phyloP scores from a whole-genome alignment of 495 filamentous ascomycete species.

The Penicillium salamii region DNA sequence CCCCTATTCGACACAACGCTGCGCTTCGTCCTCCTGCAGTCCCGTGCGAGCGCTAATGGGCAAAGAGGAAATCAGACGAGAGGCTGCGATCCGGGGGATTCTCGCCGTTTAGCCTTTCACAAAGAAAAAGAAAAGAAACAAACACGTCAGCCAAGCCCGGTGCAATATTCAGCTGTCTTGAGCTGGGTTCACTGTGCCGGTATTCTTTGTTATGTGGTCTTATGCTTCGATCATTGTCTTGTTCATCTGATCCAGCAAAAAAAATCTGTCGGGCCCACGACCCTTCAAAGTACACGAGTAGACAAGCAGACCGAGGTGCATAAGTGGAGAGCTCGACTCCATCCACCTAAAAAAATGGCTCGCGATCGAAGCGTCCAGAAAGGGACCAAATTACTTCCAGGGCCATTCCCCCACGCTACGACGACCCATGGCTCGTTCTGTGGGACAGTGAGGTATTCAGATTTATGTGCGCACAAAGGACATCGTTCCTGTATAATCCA shows the following conservation, averaged over 20 bases:
- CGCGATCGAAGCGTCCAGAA: conserved; percentile 16
- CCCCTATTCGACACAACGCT: conserved; percentile 9
- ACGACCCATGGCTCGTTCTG: conserved; percentile 4
- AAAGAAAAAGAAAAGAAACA: not conserved
- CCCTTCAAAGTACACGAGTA: not conserved
- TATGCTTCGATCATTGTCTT: not conserved
- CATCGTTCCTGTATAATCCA: no score
- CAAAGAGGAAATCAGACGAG: not conserved
- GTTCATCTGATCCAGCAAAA: not conserved
- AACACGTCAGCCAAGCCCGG: conserved; percentile 33
- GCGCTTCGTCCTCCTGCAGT: conserved; percentile 29
- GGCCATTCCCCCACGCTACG: conserved; percentile 1
- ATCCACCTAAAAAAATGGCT: conserved; percentile 9
- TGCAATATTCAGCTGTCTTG: not conserved
- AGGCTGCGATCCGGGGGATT: conserved; percentile 34
- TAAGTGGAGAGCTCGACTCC: conserved; percentile 11
- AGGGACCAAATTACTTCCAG: not conserved
- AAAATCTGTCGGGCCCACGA: not conserved
- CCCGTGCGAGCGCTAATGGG: conserved; percentile 28
- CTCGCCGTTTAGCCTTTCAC: conserved; percentile 25
- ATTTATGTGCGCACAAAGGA: no score
- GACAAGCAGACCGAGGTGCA: not conserved
- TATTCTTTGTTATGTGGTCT: no score
- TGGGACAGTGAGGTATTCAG: no score
- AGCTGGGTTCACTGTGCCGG: not conserved